A percentile compares a stretch with the other conserved stretches of the same genome.
Conservation (phyloP, 495 filamentous ascomycete species). For the Penicillium paradoxum region DNA sequence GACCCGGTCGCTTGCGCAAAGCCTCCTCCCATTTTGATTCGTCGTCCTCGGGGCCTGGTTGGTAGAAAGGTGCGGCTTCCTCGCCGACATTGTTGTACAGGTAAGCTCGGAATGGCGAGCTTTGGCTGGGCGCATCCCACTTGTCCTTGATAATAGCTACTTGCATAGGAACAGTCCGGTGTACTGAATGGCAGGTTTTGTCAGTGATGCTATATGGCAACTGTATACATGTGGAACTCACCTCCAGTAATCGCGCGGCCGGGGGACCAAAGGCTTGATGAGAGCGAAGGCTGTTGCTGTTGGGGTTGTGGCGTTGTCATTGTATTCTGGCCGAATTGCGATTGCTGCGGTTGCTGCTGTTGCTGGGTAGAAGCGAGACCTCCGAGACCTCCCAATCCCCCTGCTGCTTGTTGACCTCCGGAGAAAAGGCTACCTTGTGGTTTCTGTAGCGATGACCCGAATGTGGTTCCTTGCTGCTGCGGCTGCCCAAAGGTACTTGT, state of each 20-base stretch:
- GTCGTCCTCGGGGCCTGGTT: slow-evolving; percentile 71
- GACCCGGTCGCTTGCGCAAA: slow-evolving; percentile 70
- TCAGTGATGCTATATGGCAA: slow-evolving; percentile 1
- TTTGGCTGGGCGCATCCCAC: slow-evolving; percentile 69
- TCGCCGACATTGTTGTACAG: slow-evolving; percentile 90
- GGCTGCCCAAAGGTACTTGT: slow-evolving; percentile 12
- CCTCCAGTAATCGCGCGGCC: slow-evolving; percentile 45
- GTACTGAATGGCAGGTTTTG: slow-evolving; percentile 34
- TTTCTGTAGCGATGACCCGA: slow-evolving; percentile 35
- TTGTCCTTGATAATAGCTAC: slow-evolving; percentile 72
- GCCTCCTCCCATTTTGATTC: slow-evolving; percentile 91
- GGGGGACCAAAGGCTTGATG: slow-evolving; percentile 47
- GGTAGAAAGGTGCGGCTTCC: slow-evolving; percentile 73
- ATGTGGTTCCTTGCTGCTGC: slow-evolving; percentile 27
- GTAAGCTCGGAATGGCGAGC: slow-evolving; percentile 81
- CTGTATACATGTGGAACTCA: slow-evolving; percentile 9
- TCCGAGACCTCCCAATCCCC: slow-evolving; percentile 18
- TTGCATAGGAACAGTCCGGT: slow-evolving; percentile 82
- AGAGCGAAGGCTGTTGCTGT: slow-evolving; percentile 36
- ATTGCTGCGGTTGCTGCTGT: slow-evolving; percentile 26
- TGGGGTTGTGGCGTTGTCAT: slow-evolving; percentile 30
- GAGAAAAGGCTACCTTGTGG: slow-evolving; percentile 30
- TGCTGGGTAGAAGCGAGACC: slow-evolving; percentile 29
- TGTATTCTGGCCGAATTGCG: slow-evolving; percentile 28
- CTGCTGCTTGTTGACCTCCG: slow-evolving; percentile 32